Evolutionary conservation across 495 filamentous ascomycete genomes (phyloP).

Genomic region (Cetradonia linearis): DNA sequence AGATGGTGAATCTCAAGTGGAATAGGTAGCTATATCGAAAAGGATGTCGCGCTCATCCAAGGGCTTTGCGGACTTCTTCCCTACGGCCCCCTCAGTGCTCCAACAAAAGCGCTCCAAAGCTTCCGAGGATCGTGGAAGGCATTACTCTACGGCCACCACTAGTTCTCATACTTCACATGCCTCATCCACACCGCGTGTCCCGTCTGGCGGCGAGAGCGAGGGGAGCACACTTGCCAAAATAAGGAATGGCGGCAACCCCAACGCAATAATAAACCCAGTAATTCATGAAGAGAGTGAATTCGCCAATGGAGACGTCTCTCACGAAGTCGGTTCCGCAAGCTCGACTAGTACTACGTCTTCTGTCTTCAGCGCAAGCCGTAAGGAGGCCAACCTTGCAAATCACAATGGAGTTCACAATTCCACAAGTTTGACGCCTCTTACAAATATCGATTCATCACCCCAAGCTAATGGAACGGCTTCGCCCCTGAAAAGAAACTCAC

Average conservation of each 20-base stretch:
- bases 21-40: constrained; percentile 16
- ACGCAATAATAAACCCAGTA: constrained; percentile 15
- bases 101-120: constrained; percentile 43
- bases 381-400: constrained; percentile 35
- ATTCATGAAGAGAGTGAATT: constrained; percentile 48
- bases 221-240: constrained; percentile 2
- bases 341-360: constrained; percentile 54
- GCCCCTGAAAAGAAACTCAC: constrained; percentile 31
- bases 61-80: constrained; percentile 85
- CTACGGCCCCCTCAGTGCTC: constrained; percentile 65
- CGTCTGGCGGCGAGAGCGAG: constrained; percentile 9
- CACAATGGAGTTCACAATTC: constrained; percentile 39
- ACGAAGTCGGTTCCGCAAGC: constrained; percentile 55
- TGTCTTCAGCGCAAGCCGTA: constrained; percentile 44
- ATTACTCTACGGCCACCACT: constrained; percentile 25
- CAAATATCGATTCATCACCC: constrained; percentile 66
- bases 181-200: constrained; percentile 9
- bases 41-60: constrained; percentile 72
- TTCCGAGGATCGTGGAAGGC: constrained; percentile 35
- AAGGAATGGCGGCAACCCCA: constrained; percentile 7
- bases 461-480: constrained; percentile 48
- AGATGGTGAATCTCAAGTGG: constrained; percentile 19
- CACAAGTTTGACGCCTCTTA: constrained; percentile 64
- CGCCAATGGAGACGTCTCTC: constrained; percentile 50
- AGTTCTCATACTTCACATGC: constrained; percentile 21